phyloP scores from a whole-genome alignment of 2,329 filamentous ascomycete species.

The Diplodia intermedia region DNA sequence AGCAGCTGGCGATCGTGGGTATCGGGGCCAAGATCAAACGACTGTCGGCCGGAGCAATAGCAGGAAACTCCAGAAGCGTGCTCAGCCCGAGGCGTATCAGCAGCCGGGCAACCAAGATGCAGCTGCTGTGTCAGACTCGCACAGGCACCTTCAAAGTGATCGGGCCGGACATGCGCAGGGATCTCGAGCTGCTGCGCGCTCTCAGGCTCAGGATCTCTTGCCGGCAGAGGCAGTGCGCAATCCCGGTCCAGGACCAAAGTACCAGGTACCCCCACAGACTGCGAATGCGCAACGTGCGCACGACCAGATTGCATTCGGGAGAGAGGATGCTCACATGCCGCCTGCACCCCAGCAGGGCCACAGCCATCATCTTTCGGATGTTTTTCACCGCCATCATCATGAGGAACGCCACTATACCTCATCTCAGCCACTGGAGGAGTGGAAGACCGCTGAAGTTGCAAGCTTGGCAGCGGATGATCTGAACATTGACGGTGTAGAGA shows the following conservation, averaged over 20 bases:
- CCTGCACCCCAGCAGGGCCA: slow-evolving; percentile 36
- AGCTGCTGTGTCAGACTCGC: slow-evolving; percentile 38
- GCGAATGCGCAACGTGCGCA: slow-evolving; percentile 45
- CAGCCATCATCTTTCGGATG: slow-evolving; percentile 38
- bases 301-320: slow-evolving; percentile 52
- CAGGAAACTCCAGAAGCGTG: slow-evolving; percentile 41
- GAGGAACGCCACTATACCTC: slow-evolving; percentile 62
- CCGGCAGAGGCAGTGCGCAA: slow-evolving; percentile 41
- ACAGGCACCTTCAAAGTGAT: slow-evolving; percentile 50
- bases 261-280: slow-evolving; percentile 48
- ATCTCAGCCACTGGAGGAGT: slow-evolving; percentile 63
- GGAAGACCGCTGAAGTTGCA: slow-evolving; percentile 52
- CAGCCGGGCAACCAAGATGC: slow-evolving; percentile 12
- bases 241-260: slow-evolving; percentile 39
- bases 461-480: slow-evolving; percentile 53
- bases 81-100: slow-evolving; percentile 33
- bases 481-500: slow-evolving; percentile 45
- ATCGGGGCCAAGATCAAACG: slow-evolving; percentile 36
- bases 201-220: slow-evolving; percentile 47
- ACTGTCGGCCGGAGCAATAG: slow-evolving; percentile 48
- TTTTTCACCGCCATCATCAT: slow-evolving; percentile 50
- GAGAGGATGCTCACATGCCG: slow-evolving; percentile 37
- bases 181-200: slow-evolving; percentile 43
- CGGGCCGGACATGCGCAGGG: slow-evolving; percentile 46
- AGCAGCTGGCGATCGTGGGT: slow-evolving; percentile 40